Base-by-base conservation (phyloP, 2,329 filamentous ascomycete species). In the Arthroderma uncinatum region DNA sequence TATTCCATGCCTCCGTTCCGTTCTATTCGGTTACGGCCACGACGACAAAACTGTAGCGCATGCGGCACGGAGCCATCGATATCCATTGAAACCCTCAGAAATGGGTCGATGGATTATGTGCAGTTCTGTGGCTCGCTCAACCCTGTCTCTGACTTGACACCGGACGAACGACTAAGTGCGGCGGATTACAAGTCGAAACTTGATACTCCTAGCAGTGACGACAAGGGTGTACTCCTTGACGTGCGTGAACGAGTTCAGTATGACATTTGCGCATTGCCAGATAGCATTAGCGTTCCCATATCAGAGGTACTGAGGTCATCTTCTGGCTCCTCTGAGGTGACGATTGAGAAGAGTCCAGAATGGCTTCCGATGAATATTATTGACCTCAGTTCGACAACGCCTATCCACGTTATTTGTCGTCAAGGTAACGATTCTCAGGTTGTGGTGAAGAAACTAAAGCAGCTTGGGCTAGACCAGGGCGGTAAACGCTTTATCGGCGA, bases 211-310 rank as follows among this genome's bases (percentile, higher is more conserved):
- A 4, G 55, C 42, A 6, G 50, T 59, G 56, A 44, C 36, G 37
- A 37, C n/a, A 2, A 21, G 1, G 82, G 85, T 55, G 66, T 88
- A 0, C 72, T 96, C 1, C 70, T 97, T 1, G 93, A 97, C 62
- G 89, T 95, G 0, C 79, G 93, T 1, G 89, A 95, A 63, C 82
- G 82, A 64, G 87, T 89, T 28, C 89, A 95, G 60, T 96, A 88
- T 62, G 85, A 86, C 14, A 83, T 97, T 47, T 90, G 86, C 61
- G 83, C 79, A 60, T 76, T 98, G 6, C 76, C 83, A 0, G 86
- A 86, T 0, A 89, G 88, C 25, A 73, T 94, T 54, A 96, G 76
- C 54, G 67, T 77, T 19, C 75, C 75, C 2, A 72, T 77, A 8
- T 74, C 73, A 1, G 66, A 61, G 2, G 74, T 77, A 23, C 57